Base-by-base conservation (phyloP, 148 eudicot genomes). In the Rhododendron simsii region DNA sequence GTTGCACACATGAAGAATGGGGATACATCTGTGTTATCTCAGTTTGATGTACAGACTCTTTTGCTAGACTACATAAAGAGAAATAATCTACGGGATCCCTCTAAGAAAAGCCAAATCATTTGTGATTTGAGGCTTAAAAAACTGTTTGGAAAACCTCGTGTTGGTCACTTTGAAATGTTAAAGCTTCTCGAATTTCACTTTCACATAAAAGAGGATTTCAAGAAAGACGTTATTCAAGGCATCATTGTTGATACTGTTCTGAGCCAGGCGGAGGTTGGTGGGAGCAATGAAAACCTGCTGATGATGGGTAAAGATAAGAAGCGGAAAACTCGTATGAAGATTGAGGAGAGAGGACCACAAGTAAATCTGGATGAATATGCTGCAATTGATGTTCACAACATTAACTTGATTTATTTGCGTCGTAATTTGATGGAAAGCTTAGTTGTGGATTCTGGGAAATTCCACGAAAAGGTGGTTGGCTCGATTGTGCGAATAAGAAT, bases 81-180 rank as follows among this genome's bases (percentile, higher is more conserved):
- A 90, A 93, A 98, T 81, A 93, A 93, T 87, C 98, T 98, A 15
- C 94, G 95, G 53, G 99, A 98, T 87, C 99, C 98, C 81, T 94
- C 87, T 11, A 90, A 73, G 78, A 94, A 93, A 88, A 93, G 93
- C 87, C 98, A 98, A 89, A 92, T 98, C 30, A 88, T 94, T 79
- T 98, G 99, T 89, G 99, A 98, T 90, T 83, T 55, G 41, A 92
- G 98, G 92, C 93, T 98, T 86, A 89, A 81, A 80, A 91, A 20
- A 90, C 89, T 98, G 84, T 94, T 98, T 82, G 92, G 93, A 63
- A 96, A 93, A 89, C 89, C 91, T 18, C 92, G 96, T 51, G 98
- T 95, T 61, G 98, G 94, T 87, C 98, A 94, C 83, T 90, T 94
- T 90, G 99, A 96, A 89, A 95, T 96, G 99, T 90, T 95, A 44